Evolutionary conservation across 176 grass and related monocot genomes (phyloP).

Genomic region (Oryza coarctata): DNA sequence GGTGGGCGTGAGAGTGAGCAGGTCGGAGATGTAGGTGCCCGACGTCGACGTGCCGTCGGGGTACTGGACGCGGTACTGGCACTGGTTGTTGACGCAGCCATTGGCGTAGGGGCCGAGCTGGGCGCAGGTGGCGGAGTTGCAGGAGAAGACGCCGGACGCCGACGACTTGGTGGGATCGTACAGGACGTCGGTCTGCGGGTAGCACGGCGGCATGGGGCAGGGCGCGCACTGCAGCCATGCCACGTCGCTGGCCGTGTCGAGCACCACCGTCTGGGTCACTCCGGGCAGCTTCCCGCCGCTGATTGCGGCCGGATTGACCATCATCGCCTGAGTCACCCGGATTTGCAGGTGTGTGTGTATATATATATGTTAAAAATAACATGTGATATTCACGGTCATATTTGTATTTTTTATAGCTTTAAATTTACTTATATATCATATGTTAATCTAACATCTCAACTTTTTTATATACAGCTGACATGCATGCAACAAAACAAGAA

Average conservation of each 20-base stretch:
- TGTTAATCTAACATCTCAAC: too few species aligned
- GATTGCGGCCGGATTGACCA: background rate
- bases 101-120: conserved; percentile 1
- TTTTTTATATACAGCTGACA: too few species aligned
- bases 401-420: too few species aligned
- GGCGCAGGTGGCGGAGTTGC: background rate
- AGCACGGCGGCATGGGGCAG: background rate
- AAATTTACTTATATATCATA: too few species aligned
- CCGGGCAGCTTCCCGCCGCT: background rate
- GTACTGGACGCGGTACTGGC: conserved; percentile 26
- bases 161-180: background rate
- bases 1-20: background rate
- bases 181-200: background rate
- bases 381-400: too few species aligned
- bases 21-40: conserved; percentile 11
- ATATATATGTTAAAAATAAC: too few species aligned
- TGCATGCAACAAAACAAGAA: too few species aligned
- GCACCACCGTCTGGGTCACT: conserved; percentile 9
- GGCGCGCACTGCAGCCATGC: conserved; percentile 57
- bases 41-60: background rate
- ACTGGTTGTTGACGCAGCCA: conserved; percentile 14
- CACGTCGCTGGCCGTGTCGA: conserved; percentile 64
- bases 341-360: too few species aligned
- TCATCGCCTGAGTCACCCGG: background rate
- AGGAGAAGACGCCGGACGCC: conserved; percentile 10